Conservation (phyloP, 1,284 basidiomycete genomes). For the Ceratobasidium sp. region DNA sequence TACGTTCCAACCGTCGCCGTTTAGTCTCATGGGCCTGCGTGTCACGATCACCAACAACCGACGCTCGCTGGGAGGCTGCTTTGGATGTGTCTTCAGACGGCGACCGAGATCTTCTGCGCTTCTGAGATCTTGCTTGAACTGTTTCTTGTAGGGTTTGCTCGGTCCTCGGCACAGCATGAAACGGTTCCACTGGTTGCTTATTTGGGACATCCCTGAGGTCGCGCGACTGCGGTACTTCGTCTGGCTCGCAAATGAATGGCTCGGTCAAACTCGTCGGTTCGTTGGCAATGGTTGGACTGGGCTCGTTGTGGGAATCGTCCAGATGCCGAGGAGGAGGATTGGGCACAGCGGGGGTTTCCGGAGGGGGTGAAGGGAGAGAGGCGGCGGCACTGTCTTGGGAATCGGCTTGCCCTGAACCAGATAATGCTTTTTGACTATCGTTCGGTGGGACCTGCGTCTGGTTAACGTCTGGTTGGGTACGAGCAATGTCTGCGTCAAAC, state of each 20-base stretch:
- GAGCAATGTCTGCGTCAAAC: background rate
- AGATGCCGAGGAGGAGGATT: slow-evolving; percentile 2
- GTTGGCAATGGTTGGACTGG: slow-evolving; percentile 8
- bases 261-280: background rate
- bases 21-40: slow-evolving; percentile 6
- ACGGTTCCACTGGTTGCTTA: slow-evolving; percentile 14
- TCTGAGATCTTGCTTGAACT: slow-evolving; percentile 20
- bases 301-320: background rate
- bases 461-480: background rate
- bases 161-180: slow-evolving; percentile 18
- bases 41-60: background rate
- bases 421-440: background rate
- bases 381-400: slow-evolving; percentile 39
- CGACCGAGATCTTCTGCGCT: slow-evolving; percentile 40
- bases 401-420: slow-evolving; percentile 14
- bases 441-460: background rate
- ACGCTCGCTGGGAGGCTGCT: background rate
- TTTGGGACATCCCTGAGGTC: slow-evolving; percentile 1
- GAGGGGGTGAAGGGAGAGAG: slow-evolving; percentile 44
- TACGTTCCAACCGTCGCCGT: slow-evolving; percentile 27
- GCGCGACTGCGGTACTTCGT: background rate
- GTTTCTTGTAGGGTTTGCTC: background rate
- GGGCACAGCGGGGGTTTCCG: slow-evolving; percentile 21
- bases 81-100: slow-evolving; percentile 5
- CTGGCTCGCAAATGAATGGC: background rate